Base-by-base conservation (phyloP, 2,329 filamentous ascomycete species). In the Sporothrix variecibatus region DNA sequence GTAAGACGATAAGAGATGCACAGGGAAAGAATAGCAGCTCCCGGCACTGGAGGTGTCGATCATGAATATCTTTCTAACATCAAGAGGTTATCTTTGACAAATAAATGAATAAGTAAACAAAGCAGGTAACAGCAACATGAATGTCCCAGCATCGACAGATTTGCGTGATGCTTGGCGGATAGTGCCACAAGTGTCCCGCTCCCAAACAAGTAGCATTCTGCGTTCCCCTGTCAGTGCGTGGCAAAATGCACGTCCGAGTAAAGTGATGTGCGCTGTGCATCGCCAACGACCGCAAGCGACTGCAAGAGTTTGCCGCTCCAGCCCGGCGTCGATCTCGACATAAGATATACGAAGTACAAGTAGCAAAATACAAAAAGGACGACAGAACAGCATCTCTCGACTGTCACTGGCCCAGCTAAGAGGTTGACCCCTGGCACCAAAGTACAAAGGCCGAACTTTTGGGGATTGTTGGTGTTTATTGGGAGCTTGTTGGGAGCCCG, bases 171-270 rank as follows among this genome's bases (percentile, higher is more conserved):
- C 43, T 49, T 49, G 43, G 43, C 43, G 43, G 43, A 49, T 49
- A 20, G 43, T 49, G 23, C n/a, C 51, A 28, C 51, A 26, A 28
- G 12, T 23, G 12, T 56, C 17, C 6, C 15, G 23, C n/a, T 67
- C 62, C 62, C 62, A 67, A 67, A 67, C 62, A 12, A 67, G 62
- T 67, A 67, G 38, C 62, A 67, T 67, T 67, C 62, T 67, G 62
- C 62, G 62, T 67, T 8, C 15, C 62, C 62, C 38, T 46, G 38
- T 20, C 38, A 46, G 38, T 20, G 62, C 62, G 40, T 40, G 34
- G 38, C 38, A 67, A 56, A 49, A 15, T 17, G 43, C 15, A 17
- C 43, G 1, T 4, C 43, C 4, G 15, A 5, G 12, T 17, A 12
- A 15, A 3, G 60, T 67, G 62, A 67, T 64, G 38, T 28, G 23